Base-by-base conservation (phyloP, 192 early-diverging fungal genomes). In the Linderina pennispora region DNA sequence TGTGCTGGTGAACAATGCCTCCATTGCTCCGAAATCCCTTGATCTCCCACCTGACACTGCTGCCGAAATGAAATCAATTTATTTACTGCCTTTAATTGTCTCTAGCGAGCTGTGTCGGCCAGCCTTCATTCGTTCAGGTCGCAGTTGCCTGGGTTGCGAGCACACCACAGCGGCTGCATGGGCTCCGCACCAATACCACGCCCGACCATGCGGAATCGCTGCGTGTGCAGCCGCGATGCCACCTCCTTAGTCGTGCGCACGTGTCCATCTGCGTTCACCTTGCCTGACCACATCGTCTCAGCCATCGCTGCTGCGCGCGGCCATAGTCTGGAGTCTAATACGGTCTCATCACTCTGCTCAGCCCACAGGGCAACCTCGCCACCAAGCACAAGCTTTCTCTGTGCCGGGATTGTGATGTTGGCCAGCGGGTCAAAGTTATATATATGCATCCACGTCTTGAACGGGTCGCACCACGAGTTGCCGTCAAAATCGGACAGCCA, bases 121-220 rank as follows among this genome's bases (percentile, higher is more conserved):
- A n/a, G n/a, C n/a, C n/a, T n/a, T n/a, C n/a, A n/a, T n/a, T n/a
- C n/a, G n/a, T n/a, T 68, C 9, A 64, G 53, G 33, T 63, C 37
- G 58, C 75, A 77, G 6, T 23, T 42, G 26, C 75, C 75, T 4
- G 80, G 81, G 55, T 83, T 60, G 48, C 77, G 71, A 1, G 77
- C 81, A 50, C 82, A 86, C 84, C 84, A 86, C 22, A 86, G 73
- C 11, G 84, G 85, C 61, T 90, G 87, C 38, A 90, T 39, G 15
- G 85, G 80, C 45, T 83, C 81, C 2, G 84, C 83, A 14, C 41
- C 44, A 41, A 85, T 83, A 1, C 83, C 83, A 31, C 86, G 74
- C 2, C 58, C 62, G 6, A 86, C 66, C 59, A 87, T 63, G 38
- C 85, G 68, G 76, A 82, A 86, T 6, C 87, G 80, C 62, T 80